phyloP scores from a whole-genome alignment of 257 asterid genomes.

The Nicotiana noctiflora region DNA sequence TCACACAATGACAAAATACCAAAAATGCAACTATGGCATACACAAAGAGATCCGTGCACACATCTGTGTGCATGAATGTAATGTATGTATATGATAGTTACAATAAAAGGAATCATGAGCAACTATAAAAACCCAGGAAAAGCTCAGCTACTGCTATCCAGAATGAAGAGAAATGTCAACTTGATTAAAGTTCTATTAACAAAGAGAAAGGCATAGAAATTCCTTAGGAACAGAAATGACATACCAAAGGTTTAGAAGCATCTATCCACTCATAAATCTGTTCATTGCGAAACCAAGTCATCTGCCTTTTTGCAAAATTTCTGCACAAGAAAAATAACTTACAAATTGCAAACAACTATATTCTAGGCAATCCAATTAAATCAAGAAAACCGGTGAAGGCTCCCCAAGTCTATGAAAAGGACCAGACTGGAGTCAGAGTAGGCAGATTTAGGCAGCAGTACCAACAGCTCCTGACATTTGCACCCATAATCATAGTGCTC shows the following conservation, averaged over 20 bases:
- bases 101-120: background rate
- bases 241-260: slow-evolving; percentile 88
- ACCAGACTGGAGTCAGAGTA: background rate
- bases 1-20: background rate
- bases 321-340: slow-evolving; percentile 34
- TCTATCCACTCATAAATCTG: slow-evolving; percentile 89
- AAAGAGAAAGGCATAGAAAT: background rate
- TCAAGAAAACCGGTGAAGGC: background rate
- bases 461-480: background rate
- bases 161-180: background rate
- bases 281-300: slow-evolving; percentile 98
- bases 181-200: background rate
- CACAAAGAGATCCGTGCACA: background rate
- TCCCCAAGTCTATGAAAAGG: background rate
- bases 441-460: background rate
- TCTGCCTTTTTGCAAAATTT: slow-evolving; percentile 89
- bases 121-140: background rate
- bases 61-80: background rate
- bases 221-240: slow-evolving; percentile 10
- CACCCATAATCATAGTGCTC: background rate
- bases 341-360: background rate
- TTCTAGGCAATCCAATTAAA: background rate
- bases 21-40: background rate
- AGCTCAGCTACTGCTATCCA: slow-evolving; percentile 6
- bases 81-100: background rate